Conservation (phyloP, 225 moss, liverwort and hornwort species). For the Straminergon stramineum region DNA sequence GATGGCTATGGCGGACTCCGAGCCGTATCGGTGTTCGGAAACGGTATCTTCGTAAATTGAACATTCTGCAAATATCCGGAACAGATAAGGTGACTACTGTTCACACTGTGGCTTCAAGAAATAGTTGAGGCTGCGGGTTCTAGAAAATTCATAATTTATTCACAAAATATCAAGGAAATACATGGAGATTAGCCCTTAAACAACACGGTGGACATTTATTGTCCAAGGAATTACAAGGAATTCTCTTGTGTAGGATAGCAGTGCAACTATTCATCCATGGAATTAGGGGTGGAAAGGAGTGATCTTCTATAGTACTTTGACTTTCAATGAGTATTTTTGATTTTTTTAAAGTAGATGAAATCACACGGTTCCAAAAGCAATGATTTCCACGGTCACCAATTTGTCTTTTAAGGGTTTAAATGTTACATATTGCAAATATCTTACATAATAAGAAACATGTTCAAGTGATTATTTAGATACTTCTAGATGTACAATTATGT, state of each 20-base stretch:
- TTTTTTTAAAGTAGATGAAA: too few species aligned
- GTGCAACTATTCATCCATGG: too few species aligned
- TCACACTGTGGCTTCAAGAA: not conserved
- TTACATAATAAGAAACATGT: not conserved
- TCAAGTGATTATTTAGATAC: not conserved
- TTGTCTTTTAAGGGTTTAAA: too few species aligned
- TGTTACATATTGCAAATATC: not conserved
- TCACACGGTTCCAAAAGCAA: too few species aligned
- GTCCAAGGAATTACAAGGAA: too few species aligned
- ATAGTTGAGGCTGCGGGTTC: not conserved
- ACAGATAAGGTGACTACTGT: not conserved
- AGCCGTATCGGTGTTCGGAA: not conserved
- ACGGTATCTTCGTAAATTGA: accelerated
- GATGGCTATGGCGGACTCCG: not conserved
- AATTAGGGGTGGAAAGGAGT: too few species aligned
- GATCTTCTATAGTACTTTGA: too few species aligned
- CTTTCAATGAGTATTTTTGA: too few species aligned
- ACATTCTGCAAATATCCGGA: not conserved
- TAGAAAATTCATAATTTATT: not conserved
- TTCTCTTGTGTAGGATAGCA: too few species aligned
- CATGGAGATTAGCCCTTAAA: not conserved
- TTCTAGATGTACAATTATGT: not conserved
- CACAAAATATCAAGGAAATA: not conserved
- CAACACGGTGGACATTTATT: too few species aligned
- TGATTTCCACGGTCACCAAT: too few species aligned